A percentile compares a stretch with the other conserved stretches of the same genome.
Evolutionary conservation across 768 basidiomycete genomes (phyloP).

Genomic region (Boletus bicolor): DNA sequence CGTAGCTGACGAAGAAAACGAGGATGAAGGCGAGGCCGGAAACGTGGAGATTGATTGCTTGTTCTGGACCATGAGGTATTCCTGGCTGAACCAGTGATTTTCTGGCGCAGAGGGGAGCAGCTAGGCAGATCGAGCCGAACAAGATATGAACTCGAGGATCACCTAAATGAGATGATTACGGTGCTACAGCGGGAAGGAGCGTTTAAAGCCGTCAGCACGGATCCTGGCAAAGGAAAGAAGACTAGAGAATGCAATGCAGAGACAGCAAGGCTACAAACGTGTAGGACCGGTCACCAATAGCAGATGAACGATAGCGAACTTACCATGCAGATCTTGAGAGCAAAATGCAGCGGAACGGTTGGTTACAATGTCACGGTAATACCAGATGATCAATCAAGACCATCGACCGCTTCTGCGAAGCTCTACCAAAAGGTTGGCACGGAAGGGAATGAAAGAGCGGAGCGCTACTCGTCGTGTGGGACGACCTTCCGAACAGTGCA

Average conservation of each 20-base stretch:
- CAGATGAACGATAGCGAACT: conserved; percentile 12
- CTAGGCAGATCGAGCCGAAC: conserved; percentile 21
- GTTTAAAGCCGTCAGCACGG: conserved; percentile 14
- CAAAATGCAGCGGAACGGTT: conserved; percentile 8
- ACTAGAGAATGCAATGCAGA: conserved; percentile 22
- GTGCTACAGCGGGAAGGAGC: conserved; percentile 24
- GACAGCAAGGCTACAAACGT: conserved; percentile 25
- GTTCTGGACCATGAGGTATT: conserved; percentile 32
- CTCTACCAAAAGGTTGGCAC: conserved; percentile 5
- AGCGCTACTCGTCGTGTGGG: conserved; percentile 16
- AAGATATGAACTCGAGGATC: conserved; percentile 30
- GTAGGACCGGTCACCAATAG: conserved; percentile 1
- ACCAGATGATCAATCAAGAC: conserved; percentile 26
- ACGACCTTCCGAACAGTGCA: conserved; percentile 2
- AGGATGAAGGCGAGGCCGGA: conserved; percentile 41
- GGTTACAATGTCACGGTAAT: conserved; percentile 3
- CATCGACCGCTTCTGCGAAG: conserved; percentile 17
- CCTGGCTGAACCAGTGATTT: conserved; percentile 20
- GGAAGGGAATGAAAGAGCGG: conserved; percentile 11
- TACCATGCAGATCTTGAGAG: conserved; percentile 23
- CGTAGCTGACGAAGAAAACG: conserved; percentile 43
- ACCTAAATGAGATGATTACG: conserved; percentile 28
- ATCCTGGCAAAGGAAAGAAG: conserved; percentile 11
- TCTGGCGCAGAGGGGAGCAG: conserved; percentile 12
- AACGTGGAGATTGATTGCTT: conserved; percentile 40